Conservation (phyloP, 2,329 filamentous ascomycete genomes). For the Incumbomyces lentus region DNA sequence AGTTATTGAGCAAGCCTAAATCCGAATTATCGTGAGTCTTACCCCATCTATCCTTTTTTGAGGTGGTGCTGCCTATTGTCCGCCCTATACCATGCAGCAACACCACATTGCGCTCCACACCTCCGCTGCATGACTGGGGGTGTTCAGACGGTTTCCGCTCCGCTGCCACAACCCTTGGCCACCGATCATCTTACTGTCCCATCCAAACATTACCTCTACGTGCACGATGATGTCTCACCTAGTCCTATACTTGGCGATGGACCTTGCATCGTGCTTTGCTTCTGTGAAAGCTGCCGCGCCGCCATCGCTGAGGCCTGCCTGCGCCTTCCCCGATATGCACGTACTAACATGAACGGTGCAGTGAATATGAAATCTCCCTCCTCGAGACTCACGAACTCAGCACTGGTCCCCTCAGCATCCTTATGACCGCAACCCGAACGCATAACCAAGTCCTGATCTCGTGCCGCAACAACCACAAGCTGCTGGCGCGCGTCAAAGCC, state of each 20-base stretch:
- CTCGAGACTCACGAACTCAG: constrained; percentile 72
- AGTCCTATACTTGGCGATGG: too few species aligned
- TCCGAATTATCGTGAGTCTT: constrained; percentile 74
- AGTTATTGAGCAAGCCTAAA: constrained; percentile 80
- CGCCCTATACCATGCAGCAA: constrained; percentile 1
- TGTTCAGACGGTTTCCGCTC: constrained; percentile 17
- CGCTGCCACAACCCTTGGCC: constrained; percentile 6
- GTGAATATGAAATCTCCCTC: constrained; percentile 82
- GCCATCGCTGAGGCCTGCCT: too few species aligned
- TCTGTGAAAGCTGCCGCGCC: too few species aligned
- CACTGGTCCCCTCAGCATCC: constrained; percentile 75
- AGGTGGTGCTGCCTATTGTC: constrained; percentile 2
- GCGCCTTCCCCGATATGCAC: too few species aligned
- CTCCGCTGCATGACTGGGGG: constrained; percentile 10
- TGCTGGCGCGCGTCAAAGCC: constrained; percentile 92
- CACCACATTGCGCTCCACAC: constrained; percentile 14
- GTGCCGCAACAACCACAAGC: constrained; percentile 95
- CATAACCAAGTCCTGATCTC: constrained; percentile 96
- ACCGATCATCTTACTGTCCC: too few species aligned
- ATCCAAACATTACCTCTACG: too few species aligned
- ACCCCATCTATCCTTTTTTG: constrained; percentile 10
- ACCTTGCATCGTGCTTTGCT: too few species aligned
- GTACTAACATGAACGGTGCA: constrained; percentile 30
- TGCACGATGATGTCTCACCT: too few species aligned
- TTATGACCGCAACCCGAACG: constrained; percentile 89